phyloP scores from a whole-genome alignment of 768 basidiomycete species.

The Tricholoma matsutake region DNA sequence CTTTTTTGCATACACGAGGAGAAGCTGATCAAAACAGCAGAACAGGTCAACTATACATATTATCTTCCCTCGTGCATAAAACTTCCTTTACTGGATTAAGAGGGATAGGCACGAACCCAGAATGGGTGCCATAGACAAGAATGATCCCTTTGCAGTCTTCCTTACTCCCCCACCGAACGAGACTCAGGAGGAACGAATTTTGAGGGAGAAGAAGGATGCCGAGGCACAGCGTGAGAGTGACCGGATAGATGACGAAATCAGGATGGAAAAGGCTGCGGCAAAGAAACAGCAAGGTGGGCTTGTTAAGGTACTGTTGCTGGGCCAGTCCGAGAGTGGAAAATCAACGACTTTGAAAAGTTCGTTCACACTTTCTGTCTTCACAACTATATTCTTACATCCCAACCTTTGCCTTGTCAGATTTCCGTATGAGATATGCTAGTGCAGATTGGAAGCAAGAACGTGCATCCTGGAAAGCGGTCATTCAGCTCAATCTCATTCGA shows the following conservation, averaged over 20 bases:
- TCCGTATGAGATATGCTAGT: conserved; percentile 65
- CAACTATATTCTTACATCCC: not conserved
- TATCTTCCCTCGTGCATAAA: too few relatives aligned
- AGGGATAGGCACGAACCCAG: not conserved
- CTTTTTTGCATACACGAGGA: too few relatives aligned
- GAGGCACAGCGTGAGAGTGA: conserved; percentile 60
- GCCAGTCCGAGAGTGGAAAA: conserved; percentile 64
- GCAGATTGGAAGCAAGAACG: conserved; percentile 62
- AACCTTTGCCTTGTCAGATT: conserved; percentile 41
- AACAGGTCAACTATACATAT: too few relatives aligned
- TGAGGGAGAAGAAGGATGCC: conserved; percentile 46
- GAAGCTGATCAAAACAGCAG: too few relatives aligned
- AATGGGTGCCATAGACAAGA: conserved; percentile 2
- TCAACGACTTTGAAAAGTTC: conserved; percentile 59
- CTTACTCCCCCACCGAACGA: conserved; percentile 59
- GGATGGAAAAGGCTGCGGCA: conserved; percentile 37
- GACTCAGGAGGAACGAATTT: conserved; percentile 40
- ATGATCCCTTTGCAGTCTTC: conserved; percentile 59
- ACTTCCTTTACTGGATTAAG: too few relatives aligned
- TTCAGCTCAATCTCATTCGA: conserved; percentile 76
- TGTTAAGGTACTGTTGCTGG: conserved; percentile 53
- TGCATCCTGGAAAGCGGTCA: conserved; percentile 68
- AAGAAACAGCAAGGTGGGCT: conserved; percentile 40
- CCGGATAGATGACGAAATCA: conserved; percentile 54
- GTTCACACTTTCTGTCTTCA: conserved; percentile 10